Evolutionary conservation across 331 rosid genomes (phyloP).

Genomic region (Quercus lobata): DNA sequence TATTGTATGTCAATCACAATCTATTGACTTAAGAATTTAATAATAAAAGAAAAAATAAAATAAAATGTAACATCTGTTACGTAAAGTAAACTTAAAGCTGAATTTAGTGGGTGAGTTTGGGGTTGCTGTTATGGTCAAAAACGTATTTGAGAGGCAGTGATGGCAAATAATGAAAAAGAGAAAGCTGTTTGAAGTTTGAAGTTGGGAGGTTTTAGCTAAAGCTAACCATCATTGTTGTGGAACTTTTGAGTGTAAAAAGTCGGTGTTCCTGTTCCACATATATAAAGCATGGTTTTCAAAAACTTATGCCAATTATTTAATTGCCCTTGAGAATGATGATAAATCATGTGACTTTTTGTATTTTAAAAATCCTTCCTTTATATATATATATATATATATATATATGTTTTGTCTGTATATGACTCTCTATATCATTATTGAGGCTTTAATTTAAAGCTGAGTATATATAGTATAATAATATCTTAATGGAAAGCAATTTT

Average conservation of each 20-base stretch:
- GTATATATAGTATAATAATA: background rate
- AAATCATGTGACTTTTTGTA: background rate
- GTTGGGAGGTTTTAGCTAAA: background rate
- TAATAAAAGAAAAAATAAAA: too few species aligned
- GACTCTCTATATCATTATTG: background rate
- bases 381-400: background rate
- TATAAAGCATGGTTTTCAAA: too few species aligned
- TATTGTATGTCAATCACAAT: too few species aligned
- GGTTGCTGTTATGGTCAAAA: background rate
- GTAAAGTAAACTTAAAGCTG: background rate
- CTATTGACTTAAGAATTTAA: too few species aligned
- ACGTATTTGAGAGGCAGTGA: background rate
- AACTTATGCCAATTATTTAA: background rate
- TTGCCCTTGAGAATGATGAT: slow-evolving; percentile 12
- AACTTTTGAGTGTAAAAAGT: background rate
- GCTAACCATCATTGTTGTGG: background rate
- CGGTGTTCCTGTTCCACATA: too few species aligned
- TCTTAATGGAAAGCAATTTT: background rate
- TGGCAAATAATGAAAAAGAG: background rate
- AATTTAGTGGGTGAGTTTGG: background rate
- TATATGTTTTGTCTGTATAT: background rate
- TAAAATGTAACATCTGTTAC: too few species aligned
- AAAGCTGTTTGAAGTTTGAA: background rate
- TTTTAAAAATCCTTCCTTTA: background rate
- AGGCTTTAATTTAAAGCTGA: background rate